Percentiles rank a stretch among this genome's conserved stretches.
These are phyloP conservation scores for Jimgerdemannia lactiflua DNA, from an alignment of 192 early-diverging fungal species.

Conservation along the genomic window DNA sequence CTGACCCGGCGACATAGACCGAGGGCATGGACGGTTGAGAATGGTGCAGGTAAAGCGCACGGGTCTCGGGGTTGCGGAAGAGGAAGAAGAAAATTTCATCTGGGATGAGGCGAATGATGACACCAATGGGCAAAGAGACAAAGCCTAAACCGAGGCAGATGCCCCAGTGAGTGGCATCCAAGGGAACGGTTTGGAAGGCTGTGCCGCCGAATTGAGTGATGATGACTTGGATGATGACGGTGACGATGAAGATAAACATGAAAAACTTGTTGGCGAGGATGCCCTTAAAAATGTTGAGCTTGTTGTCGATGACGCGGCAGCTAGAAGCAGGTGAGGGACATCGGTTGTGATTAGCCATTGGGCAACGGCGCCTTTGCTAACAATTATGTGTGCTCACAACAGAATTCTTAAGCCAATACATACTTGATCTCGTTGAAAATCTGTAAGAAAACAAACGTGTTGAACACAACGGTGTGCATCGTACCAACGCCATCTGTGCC, in stretches of 20 bases:
- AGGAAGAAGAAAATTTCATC: conserved; percentile 49
- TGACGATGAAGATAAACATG: conserved; percentile 71
- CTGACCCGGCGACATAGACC: conserved; percentile 30
- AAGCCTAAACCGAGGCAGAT: conserved; percentile 79
- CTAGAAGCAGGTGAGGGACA: conserved; percentile 20
- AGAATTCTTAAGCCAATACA: conserved; percentile 9
- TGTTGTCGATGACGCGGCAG: conserved; percentile 69
- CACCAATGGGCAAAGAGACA: conserved; percentile 81
- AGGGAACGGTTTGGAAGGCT: conserved; percentile 74
- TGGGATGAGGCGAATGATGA: conserved; percentile 83
- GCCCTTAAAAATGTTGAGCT: conserved; percentile 86
- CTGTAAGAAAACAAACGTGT: conserved; percentile 90
- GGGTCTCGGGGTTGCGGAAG: conserved; percentile 24
- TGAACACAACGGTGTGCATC: conserved; percentile 86
- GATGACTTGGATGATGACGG: conserved; percentile 75
- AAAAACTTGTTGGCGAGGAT: conserved; percentile 81
- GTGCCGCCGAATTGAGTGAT: conserved; percentile 88
- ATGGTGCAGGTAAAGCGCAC: conserved; percentile 23
- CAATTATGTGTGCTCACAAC: neutral
- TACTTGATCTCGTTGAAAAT: conserved; percentile 89
- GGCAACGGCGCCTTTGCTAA: neutral
- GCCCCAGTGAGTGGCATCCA: conserved; percentile 76
- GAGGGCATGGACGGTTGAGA: conserved; percentile 3
- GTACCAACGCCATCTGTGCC: conserved; percentile 6
- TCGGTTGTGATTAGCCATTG: neutral